Conservation (phyloP, 208 protist genomes). For the Trypanosoma avium region DNA sequence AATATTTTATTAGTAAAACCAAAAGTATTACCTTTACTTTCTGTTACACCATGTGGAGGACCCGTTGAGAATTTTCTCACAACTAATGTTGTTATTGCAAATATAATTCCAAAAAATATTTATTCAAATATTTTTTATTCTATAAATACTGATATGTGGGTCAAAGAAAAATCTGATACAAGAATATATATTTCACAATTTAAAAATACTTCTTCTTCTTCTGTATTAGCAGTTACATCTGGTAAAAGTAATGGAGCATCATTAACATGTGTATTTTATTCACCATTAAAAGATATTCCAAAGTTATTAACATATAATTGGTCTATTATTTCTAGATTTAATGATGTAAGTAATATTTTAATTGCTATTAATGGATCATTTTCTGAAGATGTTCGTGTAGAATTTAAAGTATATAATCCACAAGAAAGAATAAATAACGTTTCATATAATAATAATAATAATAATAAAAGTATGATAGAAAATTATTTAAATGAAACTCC, state of each 20-base stretch:
- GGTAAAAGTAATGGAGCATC: slow-evolving; percentile 22
- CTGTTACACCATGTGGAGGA: slow-evolving; percentile 24
- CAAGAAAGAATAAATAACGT: not conserved
- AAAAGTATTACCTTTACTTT: slow-evolving; percentile 3
- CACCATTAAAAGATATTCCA: slow-evolving; percentile 12
- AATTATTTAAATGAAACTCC: not conserved
- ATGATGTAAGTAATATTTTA: not conserved
- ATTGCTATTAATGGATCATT: slow-evolving; percentile 16
- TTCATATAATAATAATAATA: not conserved
- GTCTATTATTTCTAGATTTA: slow-evolving; percentile 1
- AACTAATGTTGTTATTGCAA: not conserved
- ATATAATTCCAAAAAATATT: slow-evolving; percentile 7
- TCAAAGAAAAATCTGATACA: not conserved
- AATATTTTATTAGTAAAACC: slow-evolving; percentile 15
- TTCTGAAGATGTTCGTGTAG: not conserved
- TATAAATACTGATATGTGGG: slow-evolving; percentile 20
- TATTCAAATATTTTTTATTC: slow-evolving; percentile 18
- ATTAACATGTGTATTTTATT: slow-evolving; percentile 53
- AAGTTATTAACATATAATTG: slow-evolving; percentile 5
- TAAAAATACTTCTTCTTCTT: slow-evolving; percentile 10
- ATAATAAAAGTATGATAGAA: too few relatives aligned
- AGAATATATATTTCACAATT: slow-evolving; percentile 14
- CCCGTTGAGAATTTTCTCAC: not conserved
- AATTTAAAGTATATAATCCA: not conserved
- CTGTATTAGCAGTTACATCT: slow-evolving; percentile 33